Evolutionary conservation across 2,329 filamentous ascomycete genomes (phyloP), one percentile per base, ranked within the genome.

Genomic region (Cercospora sp.): DNA sequence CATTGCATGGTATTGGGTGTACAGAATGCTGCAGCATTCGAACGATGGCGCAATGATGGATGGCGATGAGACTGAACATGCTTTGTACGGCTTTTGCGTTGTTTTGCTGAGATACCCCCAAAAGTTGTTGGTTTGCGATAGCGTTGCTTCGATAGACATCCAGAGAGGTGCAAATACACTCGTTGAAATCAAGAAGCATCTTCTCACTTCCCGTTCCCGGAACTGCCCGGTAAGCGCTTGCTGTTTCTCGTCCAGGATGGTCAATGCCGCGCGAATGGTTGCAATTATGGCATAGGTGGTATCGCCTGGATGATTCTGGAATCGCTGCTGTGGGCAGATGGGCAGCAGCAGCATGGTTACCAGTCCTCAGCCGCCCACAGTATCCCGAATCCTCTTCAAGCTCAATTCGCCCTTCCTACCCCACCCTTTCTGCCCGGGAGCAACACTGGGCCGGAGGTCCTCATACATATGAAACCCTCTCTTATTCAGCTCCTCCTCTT

Each of bases 401-500:
- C 67, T 69, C 62, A 78, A 64, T 31, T 72, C 69, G 2, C 75
- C 76, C 51, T 77, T 77, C 62, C 69, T 74, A 18, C 74, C 75
- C 76, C 76, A 78, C 0, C 75, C 76, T 60, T 76, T 75, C 63
- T 77, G 74, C 5, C 74, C 74, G 10, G 64, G 33, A 3, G 66
- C 71, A 7, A 77, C 72, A 31, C 63, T 72, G 13, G 75, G 76
- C 26, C 75, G 68, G 36, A 78, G 77, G 26, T 70, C 62, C 64
- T 78, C 77, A 66, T 78, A 78, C 48, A 75, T 72, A 18, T 72
- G 68, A 55, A 78, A 77, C 5, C 72, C 76, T 18, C 69, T 66
- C 23, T 70, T 69, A 51, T 72, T 67, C 42, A 77, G 39, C 60
- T 77, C 74, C 1, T 75, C 72, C 51, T 76, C 75, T 26, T 70